These are phyloP conservation scores for Amniculicola lignicola DNA, from an alignment of 495 filamentous ascomycete genomes.

Conservation along the genomic window DNA sequence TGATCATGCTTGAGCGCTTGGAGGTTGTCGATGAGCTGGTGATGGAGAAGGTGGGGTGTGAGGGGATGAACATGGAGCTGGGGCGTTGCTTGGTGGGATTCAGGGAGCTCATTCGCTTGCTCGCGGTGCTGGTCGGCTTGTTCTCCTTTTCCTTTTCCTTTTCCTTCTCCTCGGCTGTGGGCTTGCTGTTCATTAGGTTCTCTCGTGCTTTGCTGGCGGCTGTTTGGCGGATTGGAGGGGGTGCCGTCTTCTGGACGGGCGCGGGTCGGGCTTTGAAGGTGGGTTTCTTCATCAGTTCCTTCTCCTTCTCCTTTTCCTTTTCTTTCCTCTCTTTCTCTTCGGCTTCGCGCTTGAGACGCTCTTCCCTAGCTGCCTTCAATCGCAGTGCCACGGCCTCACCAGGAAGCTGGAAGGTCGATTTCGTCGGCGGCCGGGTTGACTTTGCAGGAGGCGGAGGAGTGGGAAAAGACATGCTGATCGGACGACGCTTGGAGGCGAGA, in stretches of 20 bases:
- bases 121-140: neutral
- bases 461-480: conserved; percentile 44
- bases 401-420: conserved; percentile 65
- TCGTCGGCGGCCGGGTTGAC: conserved; percentile 59
- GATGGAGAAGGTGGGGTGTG: neutral
- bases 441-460: conserved; percentile 48
- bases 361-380: conserved; percentile 64
- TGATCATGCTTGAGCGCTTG: conserved; percentile 18
- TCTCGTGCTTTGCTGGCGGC: conserved; percentile 58
- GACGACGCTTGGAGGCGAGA: conserved; percentile 37
- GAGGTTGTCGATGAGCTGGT: conserved; percentile 6
- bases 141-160: neutral
- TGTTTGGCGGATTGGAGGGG: conserved; percentile 46
- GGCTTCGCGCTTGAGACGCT: conserved; percentile 49
- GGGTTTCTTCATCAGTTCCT: conserved; percentile 39
- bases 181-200: conserved; percentile 37
- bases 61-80: neutral
- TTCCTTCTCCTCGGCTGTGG: conserved; percentile 2
- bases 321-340: conserved; percentile 9
- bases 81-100: neutral
- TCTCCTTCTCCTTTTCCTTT: conserved; percentile 38
- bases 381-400: conserved; percentile 70
- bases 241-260: conserved; percentile 32
- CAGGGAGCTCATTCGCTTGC: conserved; percentile 8
- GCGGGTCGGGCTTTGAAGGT: conserved; percentile 65